Percentiles rank a stretch among this genome's conserved stretches.
Conservation (phyloP, 345 rosid species). For the Eucalyptus caleyi region DNA sequence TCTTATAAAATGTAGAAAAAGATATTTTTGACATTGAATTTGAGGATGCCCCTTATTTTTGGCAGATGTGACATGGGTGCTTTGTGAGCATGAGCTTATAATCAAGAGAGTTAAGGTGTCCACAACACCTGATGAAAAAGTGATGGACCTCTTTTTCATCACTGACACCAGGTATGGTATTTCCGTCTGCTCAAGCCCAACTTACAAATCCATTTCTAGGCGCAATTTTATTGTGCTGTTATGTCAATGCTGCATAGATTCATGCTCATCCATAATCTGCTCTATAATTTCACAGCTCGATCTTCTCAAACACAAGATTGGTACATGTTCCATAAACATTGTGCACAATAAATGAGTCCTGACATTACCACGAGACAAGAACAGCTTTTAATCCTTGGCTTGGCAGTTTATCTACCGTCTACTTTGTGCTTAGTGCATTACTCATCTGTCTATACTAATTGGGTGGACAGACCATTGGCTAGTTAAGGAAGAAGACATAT, state of each 20-base stretch:
- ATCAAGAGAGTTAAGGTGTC: slow-evolving; percentile 93
- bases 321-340: neutral
- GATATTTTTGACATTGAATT: neutral
- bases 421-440: neutral
- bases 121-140: slow-evolving; percentile 90
- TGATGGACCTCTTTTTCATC: slow-evolving; percentile 87
- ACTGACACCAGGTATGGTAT: slow-evolving; percentile 74
- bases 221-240: neutral
- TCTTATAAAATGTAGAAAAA: neutral
- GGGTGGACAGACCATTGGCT: neutral
- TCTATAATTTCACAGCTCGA: neutral
- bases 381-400: neutral
- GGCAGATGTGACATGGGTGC: slow-evolving; percentile 75
- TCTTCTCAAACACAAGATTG: neutral
- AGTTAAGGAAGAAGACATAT: neutral
- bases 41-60: neutral
- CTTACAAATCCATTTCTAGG: neutral
- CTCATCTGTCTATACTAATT: neutral
- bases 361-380: neutral
- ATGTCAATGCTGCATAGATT: neutral
- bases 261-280: neutral
- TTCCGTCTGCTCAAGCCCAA: neutral
- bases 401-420: neutral
- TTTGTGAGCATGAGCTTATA: slow-evolving; percentile 76
- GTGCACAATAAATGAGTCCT: neutral